A percentile compares a stretch with the other conserved stretches of the same genome.
These are phyloP conservation scores for Fremontodendron californicum DNA, from an alignment of 345 rosid species.

Conservation along the genomic window DNA sequence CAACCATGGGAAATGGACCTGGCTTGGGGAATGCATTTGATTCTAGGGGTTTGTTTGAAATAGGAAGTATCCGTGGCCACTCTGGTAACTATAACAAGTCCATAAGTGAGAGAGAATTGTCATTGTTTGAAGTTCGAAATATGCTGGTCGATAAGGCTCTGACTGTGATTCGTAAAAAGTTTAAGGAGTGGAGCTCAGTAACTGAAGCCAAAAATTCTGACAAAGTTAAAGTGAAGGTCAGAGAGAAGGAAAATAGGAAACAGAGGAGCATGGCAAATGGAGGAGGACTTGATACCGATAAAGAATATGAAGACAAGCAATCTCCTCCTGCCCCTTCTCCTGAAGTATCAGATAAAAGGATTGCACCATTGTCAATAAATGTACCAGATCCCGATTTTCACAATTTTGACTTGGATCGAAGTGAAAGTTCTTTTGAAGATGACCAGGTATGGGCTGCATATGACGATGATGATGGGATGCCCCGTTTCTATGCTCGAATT, in stretches of 20 bases:
- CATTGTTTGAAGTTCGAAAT: constrained; percentile 43
- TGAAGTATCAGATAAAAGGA: constrained; percentile 20
- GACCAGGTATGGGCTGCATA: constrained; percentile 99
- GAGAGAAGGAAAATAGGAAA: constrained; percentile 31
- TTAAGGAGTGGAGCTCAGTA: constrained; percentile 37
- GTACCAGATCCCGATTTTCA: constrained; percentile 97
- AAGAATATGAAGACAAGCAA: constrained; percentile 17
- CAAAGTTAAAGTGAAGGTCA: constrained; percentile 24
- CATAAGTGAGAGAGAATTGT: constrained; percentile 39
- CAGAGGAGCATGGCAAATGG: constrained; percentile 24
- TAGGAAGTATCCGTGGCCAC: constrained; percentile 28
- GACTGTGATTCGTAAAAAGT: constrained; percentile 37
- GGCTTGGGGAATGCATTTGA: constrained; percentile 26
- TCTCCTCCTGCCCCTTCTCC: constrained; percentile 14
- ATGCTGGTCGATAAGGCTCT: constrained; percentile 50
- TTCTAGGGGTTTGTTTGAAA: constrained; percentile 25
- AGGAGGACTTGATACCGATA: constrained; percentile 19
- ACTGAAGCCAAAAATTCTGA: constrained; percentile 20
- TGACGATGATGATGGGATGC: constrained; percentile 93
- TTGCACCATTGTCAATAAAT: constrained; percentile 35
- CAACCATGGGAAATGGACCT: constrained; percentile 28
- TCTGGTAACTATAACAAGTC: constrained; percentile 27
- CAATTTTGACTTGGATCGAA: constrained; percentile 75
- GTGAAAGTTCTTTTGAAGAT: constrained; percentile 62
- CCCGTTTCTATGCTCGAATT: constrained; percentile 91